Evolutionary conservation across 2,329 filamentous ascomycete genomes (phyloP).

Genomic region (Thielaviopsis punctulata): DNA sequence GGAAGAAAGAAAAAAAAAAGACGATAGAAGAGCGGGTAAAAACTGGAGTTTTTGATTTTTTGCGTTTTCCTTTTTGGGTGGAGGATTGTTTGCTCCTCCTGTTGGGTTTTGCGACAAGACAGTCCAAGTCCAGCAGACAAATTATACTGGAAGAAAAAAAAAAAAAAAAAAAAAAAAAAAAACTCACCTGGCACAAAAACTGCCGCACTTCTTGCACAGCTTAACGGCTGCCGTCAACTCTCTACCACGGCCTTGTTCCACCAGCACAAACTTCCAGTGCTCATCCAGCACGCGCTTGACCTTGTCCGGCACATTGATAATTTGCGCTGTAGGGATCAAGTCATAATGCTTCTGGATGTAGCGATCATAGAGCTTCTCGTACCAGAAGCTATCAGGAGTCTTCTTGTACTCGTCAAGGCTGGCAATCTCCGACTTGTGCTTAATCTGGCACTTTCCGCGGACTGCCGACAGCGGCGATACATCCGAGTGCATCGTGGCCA

Average conservation of each 20-base stretch:
- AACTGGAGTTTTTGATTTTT: background rate
- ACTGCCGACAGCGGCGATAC: slow-evolving; percentile 81
- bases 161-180: slow-evolving; percentile 11
- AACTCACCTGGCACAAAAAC: slow-evolving; percentile 90
- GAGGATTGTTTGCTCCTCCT: background rate
- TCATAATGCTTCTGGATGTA: slow-evolving; percentile 98
- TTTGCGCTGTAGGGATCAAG: slow-evolving; percentile 75
- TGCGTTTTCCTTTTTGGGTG: background rate
- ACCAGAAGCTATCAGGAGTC: slow-evolving; percentile 81
- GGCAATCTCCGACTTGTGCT: slow-evolving; percentile 71
- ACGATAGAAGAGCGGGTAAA: background rate
- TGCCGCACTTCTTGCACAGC: slow-evolving; percentile 78
- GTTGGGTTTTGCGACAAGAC: background rate
- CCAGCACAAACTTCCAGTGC: slow-evolving; percentile 88
- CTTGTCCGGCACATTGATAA: slow-evolving; percentile 89
- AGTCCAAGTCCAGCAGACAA: background rate
- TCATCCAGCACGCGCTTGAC: slow-evolving; percentile 94
- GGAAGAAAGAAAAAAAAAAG: background rate
- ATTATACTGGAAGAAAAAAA: slow-evolving; percentile 1
- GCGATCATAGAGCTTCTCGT: slow-evolving; percentile 90
- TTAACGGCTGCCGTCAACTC: slow-evolving; percentile 93
- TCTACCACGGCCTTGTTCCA: slow-evolving; percentile 85
- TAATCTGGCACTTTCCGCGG: slow-evolving; percentile 82
- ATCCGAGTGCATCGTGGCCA: slow-evolving; percentile 97
- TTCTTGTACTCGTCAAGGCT: slow-evolving; percentile 74